Evolutionary conservation across 139 green algal species (phyloP).

Genomic region (Tetraselmis chui): DNA sequence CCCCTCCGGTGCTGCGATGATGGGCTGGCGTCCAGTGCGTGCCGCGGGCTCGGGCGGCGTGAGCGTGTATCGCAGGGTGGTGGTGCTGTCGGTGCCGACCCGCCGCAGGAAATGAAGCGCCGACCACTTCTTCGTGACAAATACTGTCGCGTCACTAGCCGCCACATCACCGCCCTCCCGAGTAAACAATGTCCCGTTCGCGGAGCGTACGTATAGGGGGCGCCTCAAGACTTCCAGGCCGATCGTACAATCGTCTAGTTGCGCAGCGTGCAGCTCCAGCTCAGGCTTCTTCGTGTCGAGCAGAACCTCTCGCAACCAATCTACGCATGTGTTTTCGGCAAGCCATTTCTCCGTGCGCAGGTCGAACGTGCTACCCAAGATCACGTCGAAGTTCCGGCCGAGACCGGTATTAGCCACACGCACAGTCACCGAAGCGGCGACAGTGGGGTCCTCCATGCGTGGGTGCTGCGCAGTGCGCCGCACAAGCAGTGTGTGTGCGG

Average conservation of each 20-base stretch:
- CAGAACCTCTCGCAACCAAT: background rate
- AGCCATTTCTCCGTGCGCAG: background rate
- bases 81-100: background rate
- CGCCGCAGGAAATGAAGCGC: background rate
- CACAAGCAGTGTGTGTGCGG: background rate
- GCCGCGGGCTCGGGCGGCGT: background rate
- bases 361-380: background rate
- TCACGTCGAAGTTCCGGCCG: background rate
- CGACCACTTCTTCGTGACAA: background rate
- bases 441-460: background rate
- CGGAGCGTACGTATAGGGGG: background rate
- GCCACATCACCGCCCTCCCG: background rate
- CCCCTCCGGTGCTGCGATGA: background rate
- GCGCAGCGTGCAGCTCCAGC: background rate
- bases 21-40: background rate
- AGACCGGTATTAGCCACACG: background rate
- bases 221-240: background rate
- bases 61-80: background rate
- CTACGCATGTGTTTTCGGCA: background rate
- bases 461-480: background rate
- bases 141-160: background rate
- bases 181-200: background rate
- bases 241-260: slow-evolving; percentile 1
- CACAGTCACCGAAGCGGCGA: background rate
- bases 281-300: background rate